Conservation (phyloP, 108 stramenopile genomes). For the Skeletonema costatum region DNA sequence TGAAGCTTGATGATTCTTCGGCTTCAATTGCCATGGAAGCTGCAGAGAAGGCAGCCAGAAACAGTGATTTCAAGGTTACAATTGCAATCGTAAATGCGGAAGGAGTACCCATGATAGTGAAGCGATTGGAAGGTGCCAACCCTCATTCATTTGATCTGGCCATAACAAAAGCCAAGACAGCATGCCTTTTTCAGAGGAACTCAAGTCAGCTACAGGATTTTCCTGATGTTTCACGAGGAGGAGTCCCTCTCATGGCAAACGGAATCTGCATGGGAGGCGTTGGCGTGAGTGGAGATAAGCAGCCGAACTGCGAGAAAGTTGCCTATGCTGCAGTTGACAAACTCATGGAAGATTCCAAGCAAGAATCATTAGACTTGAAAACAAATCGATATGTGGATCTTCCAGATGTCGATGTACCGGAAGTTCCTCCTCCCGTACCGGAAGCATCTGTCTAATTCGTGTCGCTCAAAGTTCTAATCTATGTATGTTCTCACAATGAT, state of each 20-base stretch:
- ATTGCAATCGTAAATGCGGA: not conserved
- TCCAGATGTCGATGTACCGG: too few relatives aligned
- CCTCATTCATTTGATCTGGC: not conserved
- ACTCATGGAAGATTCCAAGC: not conserved
- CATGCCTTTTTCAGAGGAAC: not conserved
- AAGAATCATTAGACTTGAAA: not conserved
- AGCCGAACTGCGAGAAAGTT: conserved; percentile 1
- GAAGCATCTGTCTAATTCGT: not conserved
- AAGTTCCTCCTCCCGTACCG: not conserved
- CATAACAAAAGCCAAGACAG: not conserved
- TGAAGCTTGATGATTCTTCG: not conserved
- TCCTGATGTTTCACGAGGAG: not conserved
- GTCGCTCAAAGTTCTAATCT: not conserved
- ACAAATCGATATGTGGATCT: not conserved
- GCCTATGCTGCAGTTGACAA: not conserved
- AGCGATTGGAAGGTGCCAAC: not conserved
- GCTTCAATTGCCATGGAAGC: not conserved
- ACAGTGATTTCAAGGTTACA: not conserved
- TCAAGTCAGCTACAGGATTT: not conserved
- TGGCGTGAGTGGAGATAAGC: conserved; percentile 3
- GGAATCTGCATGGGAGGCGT: not conserved
- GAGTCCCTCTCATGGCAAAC: not conserved
- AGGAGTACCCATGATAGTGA: not conserved
- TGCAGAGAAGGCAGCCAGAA: not conserved
- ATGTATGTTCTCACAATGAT: not conserved